Evolutionary conservation across 2,329 filamentous ascomycete genomes (phyloP).

Genomic region (Ceratocystis eucalypticola): DNA sequence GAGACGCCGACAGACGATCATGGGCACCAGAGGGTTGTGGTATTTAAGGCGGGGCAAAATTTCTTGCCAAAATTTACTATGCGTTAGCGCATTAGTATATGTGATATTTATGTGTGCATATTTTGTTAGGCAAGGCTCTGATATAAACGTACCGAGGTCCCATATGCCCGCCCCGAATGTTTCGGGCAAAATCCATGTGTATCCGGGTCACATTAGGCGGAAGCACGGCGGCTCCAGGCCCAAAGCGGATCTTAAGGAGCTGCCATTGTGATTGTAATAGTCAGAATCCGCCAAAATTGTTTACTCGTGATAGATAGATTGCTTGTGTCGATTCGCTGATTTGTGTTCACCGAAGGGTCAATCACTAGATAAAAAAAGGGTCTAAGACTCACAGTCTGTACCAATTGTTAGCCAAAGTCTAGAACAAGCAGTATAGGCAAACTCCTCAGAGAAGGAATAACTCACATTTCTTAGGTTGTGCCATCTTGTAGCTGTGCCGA

Average conservation of each 20-base stretch:
- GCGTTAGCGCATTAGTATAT: background rate
- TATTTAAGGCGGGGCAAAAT: constrained; percentile 81
- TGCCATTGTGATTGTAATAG: constrained; percentile 28
- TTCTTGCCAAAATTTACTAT: constrained; percentile 76
- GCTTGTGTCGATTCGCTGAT: background rate
- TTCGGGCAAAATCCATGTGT: constrained; percentile 56
- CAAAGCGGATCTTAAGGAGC: constrained; percentile 63
- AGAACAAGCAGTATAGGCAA: background rate
- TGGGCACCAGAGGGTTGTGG: constrained; percentile 75
- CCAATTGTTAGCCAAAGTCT: background rate
- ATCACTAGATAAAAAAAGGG: background rate
- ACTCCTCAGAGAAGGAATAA: constrained; percentile 19
- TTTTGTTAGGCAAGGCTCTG: constrained; percentile 20
- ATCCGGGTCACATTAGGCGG: constrained; percentile 63
- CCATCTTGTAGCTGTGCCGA: constrained; percentile 41
- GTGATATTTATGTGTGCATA: constrained; percentile 19
- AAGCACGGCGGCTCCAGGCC: constrained; percentile 69
- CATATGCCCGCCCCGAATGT: constrained; percentile 52
- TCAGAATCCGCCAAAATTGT: background rate
- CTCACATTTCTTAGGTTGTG: constrained; percentile 54
- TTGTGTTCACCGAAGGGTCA: background rate
- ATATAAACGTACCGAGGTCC: constrained; percentile 49
- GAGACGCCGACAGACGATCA: constrained; percentile 61
- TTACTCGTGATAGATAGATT: background rate
- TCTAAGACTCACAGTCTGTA: background rate